Conservation (phyloP, 108 stramenopile species). For the Nitzschia sp. region DNA sequence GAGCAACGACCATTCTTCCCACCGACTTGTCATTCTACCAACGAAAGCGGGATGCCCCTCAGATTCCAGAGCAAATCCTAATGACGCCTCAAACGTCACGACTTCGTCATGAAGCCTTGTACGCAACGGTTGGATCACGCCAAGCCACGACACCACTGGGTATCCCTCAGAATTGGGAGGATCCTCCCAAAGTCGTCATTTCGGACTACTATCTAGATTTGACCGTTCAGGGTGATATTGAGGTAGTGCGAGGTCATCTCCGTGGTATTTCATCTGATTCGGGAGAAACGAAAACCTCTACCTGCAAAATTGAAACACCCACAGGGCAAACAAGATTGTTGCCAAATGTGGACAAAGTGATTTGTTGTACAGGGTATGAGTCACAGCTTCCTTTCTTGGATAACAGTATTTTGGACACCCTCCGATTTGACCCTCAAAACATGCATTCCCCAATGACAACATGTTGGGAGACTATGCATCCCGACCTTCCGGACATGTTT, state of each 20-base stretch:
- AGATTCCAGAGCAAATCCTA: constrained; percentile 29
- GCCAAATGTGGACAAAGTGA: constrained; percentile 42
- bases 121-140: constrained; percentile 42
- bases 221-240: constrained; percentile 44
- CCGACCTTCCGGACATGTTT: constrained; percentile 52
- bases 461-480: constrained; percentile 58
- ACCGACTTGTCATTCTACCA: constrained; percentile 59
- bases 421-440: constrained; percentile 54
- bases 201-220: constrained; percentile 65
- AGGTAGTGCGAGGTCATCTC: constrained; percentile 51
- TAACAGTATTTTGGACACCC: constrained; percentile 35
- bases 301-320: constrained; percentile 7
- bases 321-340: constrained; percentile 7
- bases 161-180: constrained; percentile 46
- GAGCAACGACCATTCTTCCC: constrained; percentile 44
- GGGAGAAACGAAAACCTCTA: neutral
- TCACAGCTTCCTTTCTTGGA: constrained; percentile 46
- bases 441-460: constrained; percentile 47
- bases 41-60: constrained; percentile 41
- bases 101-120: constrained; percentile 35
- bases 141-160: constrained; percentile 47
- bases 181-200: constrained; percentile 56
- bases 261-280: constrained; percentile 36
- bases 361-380: constrained; percentile 59
- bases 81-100: constrained; percentile 40